Evolutionary conservation across 2,329 filamentous ascomycete genomes (phyloP), one percentile per base, ranked within the genome.

Genomic region (Diaporthe capsici): DNA sequence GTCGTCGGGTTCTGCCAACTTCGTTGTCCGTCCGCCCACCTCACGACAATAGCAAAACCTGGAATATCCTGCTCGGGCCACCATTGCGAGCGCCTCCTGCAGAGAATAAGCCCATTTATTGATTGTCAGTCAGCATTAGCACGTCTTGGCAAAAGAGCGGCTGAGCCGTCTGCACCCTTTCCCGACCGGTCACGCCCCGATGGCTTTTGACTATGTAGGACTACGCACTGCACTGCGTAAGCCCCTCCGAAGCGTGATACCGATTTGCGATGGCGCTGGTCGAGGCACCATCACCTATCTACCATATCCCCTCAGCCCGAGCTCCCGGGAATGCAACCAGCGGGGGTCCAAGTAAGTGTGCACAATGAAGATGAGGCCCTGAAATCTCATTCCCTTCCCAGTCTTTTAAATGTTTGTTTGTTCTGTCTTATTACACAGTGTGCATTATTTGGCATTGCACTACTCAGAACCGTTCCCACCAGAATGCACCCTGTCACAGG

Each of bases 1-100:
- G 49, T 70, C 65, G 31, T 13, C 22, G 37, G 22, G 34, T 20
- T 13, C 65, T 70, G 65, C 65, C 65, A 70, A 70, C 49, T 68
- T 53, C 17, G 47, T 20, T 25, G 65, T 39, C 34, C 34, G 20
- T 37, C 49, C 65, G 34, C 20, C 20, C 31, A 17, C 47, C 28
- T 51, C 31, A 17, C 7, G 28, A 49, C 9, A 53, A 49, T 13
- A n/a, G 9, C 44, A 53, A 55, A 70, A 22, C 65, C 34, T 55
- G 65, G 49, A 12, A n/a, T 31, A 15, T n/a, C 17, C 47, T 42
- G 34, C 65, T 55, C 9, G 39, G 65, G 47, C 22, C 65, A 68
- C 65, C 47, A 51, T 28, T 53, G 47, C 65, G 47, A 55, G 31
- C 53, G 53, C 25, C 47, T 25, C 15, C 61, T 51, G 65, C 49